These are phyloP conservation scores for Sclerotinia trifoliorum DNA, from an alignment of 2,329 filamentous ascomycete genomes.

Conservation along the genomic window DNA sequence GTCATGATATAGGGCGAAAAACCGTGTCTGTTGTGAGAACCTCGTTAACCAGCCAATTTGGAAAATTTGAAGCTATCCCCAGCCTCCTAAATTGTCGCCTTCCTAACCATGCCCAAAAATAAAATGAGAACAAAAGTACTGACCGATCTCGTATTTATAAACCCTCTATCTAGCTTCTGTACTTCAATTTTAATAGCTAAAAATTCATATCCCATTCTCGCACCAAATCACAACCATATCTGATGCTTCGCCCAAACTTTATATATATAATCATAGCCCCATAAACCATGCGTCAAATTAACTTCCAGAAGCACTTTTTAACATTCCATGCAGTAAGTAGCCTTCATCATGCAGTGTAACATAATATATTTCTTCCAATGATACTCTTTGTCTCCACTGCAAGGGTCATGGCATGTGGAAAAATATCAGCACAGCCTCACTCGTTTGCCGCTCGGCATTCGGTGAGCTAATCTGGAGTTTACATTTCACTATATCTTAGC, in stretches of 20 bases:
- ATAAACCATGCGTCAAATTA: not conserved
- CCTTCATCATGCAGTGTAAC: not conserved
- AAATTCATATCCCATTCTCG: not conserved
- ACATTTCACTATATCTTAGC: not conserved
- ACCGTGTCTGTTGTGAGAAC: not conserved
- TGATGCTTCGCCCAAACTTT: not conserved
- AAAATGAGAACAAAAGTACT: not conserved
- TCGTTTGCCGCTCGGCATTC: not conserved
- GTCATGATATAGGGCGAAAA: not conserved
- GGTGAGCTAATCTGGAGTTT: not conserved
- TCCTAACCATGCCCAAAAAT: not conserved
- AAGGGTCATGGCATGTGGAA: not conserved
- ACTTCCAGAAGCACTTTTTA: not conserved
- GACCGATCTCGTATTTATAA: not conserved
- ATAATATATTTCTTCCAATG: conserved; percentile 1
- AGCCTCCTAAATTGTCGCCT: not conserved
- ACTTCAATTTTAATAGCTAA: not conserved
- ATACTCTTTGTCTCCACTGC: not conserved
- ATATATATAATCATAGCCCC: not conserved
- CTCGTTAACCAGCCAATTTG: not conserved
- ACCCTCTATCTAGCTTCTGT: too few species aligned
- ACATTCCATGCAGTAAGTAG: not conserved
- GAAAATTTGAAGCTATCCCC: not conserved
- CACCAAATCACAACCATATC: too few species aligned
- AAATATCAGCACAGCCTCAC: not conserved